Evolutionary conservation across 495 filamentous ascomycete species (phyloP).

Genomic region (Filosporella fistucella): DNA sequence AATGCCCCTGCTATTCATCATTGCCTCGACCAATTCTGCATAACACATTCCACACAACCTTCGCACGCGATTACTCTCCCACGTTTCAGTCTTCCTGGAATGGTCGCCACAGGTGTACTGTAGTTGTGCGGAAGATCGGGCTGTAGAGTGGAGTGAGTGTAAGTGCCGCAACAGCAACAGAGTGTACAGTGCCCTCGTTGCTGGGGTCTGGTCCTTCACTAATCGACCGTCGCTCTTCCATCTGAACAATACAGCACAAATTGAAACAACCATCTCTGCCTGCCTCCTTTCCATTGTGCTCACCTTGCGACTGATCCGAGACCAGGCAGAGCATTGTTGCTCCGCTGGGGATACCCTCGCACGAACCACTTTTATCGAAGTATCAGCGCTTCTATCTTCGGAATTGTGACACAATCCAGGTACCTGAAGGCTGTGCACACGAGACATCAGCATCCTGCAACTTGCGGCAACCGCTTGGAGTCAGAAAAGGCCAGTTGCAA

Average conservation of each 20-base stretch:
- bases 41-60: slow-evolving; percentile 17
- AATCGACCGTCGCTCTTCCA: neutral
- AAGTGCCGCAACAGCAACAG: too few species aligned
- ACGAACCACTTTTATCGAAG: slow-evolving; percentile 7
- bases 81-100: slow-evolving; percentile 14
- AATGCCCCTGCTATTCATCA: too few species aligned
- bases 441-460: slow-evolving; percentile 14
- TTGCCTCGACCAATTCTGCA: too few species aligned
- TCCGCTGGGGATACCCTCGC: slow-evolving; percentile 1
- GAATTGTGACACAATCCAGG: slow-evolving; percentile 13
- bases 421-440: slow-evolving; percentile 19
- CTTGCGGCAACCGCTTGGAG: slow-evolving; percentile 12
- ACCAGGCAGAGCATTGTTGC: neutral
- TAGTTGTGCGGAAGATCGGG: too few species aligned
- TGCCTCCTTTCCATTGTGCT: neutral
- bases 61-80: neutral
- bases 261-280: neutral
- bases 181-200: too few species aligned
- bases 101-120: too few species aligned
- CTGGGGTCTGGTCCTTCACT: too few species aligned
- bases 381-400: slow-evolving; percentile 4
- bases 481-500: slow-evolving; percentile 8
- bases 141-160: too few species aligned
- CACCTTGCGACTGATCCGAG: neutral
- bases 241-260: neutral